Evolutionary conservation across 2,329 filamentous ascomycete species (phyloP), one percentile per base, ranked within the genome.

Genomic region (Claviceps quebecensis): DNA sequence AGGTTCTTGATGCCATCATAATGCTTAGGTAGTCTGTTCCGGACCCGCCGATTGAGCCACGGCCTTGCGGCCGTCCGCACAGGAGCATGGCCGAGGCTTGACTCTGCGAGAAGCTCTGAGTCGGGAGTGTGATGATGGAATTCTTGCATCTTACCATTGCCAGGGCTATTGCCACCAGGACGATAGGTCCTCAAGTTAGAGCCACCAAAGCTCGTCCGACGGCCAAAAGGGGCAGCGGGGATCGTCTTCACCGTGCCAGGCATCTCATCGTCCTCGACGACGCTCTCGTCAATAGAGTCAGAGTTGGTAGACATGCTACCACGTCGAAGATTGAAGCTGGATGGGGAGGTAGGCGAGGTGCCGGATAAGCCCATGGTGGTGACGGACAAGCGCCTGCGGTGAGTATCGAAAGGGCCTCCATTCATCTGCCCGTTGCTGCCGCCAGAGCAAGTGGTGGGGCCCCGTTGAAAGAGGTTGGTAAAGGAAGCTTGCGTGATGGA

Each of bases 171-270:
- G 61, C 72, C 73, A 61, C 74, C 74, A 38, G 70, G 69, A 50
- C 72, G 68, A 55, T 64, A 70, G 56, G 72, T 71, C 59, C 82
- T 83, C 60, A 86, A 78, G 67, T 82, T 83, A 65, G 88, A 81
- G 55, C 85, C 84, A 55, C 91, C 90, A 62, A 95, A 94, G 69
- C 90, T 96, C 73, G 95, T 83, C 53, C 90, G 85, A 59, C 90
- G 84, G 54, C 79, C 79, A 63, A 90, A 91, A 37, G 89, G 87
- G 13, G 85, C 86, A 50, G 73, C 77, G 37, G 87, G 83, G 16
- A 77, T 75, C 58, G 77, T 78, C 61, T 74, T 77, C 40, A 72
- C 64, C 52, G 68, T 67, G 49, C 68, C 65, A n/a, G 72, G 67
- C 50, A 72, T 69, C 22, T 82, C 79, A 43, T 82, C 79, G 54